Percentiles rank a stretch among this genome's conserved stretches.
phyloP scores from a whole-genome alignment of 108 stramenopile species.

The Pseudonitzschia pungens region DNA sequence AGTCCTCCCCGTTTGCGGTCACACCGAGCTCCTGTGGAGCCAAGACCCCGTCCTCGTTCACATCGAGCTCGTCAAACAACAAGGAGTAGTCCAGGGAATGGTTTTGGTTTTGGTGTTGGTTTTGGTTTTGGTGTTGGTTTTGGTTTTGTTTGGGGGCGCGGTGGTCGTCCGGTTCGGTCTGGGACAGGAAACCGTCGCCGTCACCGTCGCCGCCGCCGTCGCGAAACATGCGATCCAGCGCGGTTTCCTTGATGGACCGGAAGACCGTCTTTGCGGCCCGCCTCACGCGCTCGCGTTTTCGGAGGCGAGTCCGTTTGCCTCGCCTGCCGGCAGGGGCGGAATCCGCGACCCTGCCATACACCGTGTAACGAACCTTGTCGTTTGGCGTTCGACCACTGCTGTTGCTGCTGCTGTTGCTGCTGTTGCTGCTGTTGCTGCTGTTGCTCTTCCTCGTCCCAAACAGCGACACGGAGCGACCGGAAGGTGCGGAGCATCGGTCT shows the following conservation, averaged over 20 bases:
- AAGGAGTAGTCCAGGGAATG: background rate
- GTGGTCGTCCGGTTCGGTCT: background rate
- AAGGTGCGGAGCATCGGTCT: too few species aligned
- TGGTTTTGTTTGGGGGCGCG: background rate
- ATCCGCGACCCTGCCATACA: too few species aligned
- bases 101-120: background rate
- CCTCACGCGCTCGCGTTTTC: background rate
- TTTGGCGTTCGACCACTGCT: too few species aligned
- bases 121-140: background rate
- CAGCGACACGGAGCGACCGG: too few species aligned
- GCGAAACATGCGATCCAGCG: background rate
- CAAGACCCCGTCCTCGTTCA: background rate
- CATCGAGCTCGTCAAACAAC: background rate
- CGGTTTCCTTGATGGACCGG: background rate
- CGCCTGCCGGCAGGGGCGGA: too few species aligned
- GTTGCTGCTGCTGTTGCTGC: background rate
- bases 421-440: background rate
- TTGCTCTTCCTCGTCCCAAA: background rate
- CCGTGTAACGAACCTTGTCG: too few species aligned
- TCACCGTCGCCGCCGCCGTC: background rate
- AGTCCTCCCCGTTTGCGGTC: background rate
- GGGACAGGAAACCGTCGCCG: background rate
- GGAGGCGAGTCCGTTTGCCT: background rate
- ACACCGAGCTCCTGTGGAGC: background rate
- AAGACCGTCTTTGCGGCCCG: background rate